Conservation (phyloP, 371 early-diverging fungal genomes). For the Haplosporangium sp. region DNA sequence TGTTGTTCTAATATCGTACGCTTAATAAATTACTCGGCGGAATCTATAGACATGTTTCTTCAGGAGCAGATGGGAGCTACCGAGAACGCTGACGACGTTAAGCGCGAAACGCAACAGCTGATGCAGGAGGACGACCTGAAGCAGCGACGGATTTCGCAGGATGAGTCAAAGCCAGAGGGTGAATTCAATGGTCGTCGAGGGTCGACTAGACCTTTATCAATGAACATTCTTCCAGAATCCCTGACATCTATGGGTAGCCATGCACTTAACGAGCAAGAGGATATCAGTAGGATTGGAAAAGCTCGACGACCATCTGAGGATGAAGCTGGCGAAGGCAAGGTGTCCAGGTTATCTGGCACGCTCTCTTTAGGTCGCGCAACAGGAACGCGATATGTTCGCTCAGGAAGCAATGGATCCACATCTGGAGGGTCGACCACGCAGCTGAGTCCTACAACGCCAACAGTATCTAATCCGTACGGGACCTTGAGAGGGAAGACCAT, state of each 20-base stretch:
- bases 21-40: too few relatives aligned
- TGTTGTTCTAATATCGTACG: too few relatives aligned
- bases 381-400: slow-evolving; percentile 25
- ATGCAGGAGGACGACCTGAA: background rate
- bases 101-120: slow-evolving; percentile 1
- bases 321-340: background rate
- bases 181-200: slow-evolving; percentile 2
- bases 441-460: slow-evolving; percentile 34
- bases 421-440: background rate
- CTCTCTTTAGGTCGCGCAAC: slow-evolving; percentile 26
- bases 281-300: slow-evolving; percentile 11
- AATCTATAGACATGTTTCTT: slow-evolving; percentile 23
- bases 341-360: slow-evolving; percentile 14
- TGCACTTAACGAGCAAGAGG: slow-evolving; percentile 14
- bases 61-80: slow-evolving; percentile 5
- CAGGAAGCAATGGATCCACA: slow-evolving; percentile 20
- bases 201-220: slow-evolving; percentile 19
- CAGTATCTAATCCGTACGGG: slow-evolving; percentile 24
- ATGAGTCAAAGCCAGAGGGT: background rate
- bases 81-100: background rate
- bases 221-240: slow-evolving; percentile 46
- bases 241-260: slow-evolving; percentile 41
- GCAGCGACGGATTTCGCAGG: background rate
- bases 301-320: slow-evolving; percentile 21
- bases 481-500: slow-evolving; percentile 15